phyloP scores from a whole-genome alignment of 108 stramenopile genomes.

The Mayamaea pseudoterrestris region DNA sequence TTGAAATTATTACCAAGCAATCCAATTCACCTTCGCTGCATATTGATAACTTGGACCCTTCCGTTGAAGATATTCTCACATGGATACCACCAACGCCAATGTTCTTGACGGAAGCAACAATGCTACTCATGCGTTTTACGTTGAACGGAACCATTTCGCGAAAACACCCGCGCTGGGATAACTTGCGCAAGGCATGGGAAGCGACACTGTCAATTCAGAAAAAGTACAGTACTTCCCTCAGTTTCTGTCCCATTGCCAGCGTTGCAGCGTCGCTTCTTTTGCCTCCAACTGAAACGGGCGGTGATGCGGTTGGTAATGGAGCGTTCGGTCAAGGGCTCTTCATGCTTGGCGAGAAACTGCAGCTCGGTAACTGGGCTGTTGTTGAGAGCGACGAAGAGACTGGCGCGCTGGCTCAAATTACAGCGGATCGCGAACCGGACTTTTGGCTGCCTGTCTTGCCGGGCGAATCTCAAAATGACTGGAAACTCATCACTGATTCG shows the following conservation, averaged over 20 bases:
- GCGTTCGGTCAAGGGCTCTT: conserved; percentile 32
- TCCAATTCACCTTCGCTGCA: conserved; percentile 9
- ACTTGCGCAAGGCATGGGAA: conserved; percentile 49
- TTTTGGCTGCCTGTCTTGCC: conserved; percentile 34
- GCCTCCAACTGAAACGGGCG: conserved; percentile 8
- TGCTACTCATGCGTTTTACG: conserved; percentile 60
- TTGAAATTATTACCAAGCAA: neutral
- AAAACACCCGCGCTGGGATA: conserved; percentile 56
- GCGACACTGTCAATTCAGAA: conserved; percentile 20
- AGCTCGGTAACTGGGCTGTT: conserved; percentile 28
- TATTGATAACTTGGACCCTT: conserved; percentile 16
- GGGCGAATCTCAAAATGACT: conserved; percentile 27
- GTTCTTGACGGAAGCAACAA: conserved; percentile 55
- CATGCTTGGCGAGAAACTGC: conserved; percentile 46
- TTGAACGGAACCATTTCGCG: conserved; percentile 45
- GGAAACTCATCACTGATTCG: conserved; percentile 33
- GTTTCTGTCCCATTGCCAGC: conserved; percentile 48
- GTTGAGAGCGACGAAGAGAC: conserved; percentile 6
- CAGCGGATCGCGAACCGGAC: conserved; percentile 26
- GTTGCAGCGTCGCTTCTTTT: conserved; percentile 39
- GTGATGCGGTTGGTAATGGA: conserved; percentile 10
- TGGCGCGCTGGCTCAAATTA: conserved; percentile 3
- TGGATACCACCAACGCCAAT: conserved; percentile 75
- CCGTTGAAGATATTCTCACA: conserved; percentile 55
- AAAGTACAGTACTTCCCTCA: conserved; percentile 12